Conservation (phyloP, 352 stramenopile genomes). For the Globisporangium radiosum region DNA sequence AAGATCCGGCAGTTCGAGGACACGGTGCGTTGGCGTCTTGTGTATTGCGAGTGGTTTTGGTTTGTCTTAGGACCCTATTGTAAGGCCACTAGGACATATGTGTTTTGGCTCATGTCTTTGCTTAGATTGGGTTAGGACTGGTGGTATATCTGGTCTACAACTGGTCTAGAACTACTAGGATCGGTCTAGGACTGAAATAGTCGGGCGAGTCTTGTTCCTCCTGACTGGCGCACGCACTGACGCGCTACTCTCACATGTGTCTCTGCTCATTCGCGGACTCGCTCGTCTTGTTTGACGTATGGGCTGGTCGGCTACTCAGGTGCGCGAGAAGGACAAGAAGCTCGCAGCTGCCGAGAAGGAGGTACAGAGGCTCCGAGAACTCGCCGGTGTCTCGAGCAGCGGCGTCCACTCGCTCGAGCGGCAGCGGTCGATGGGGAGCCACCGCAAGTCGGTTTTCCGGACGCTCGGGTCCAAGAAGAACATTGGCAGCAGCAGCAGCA, state of each 20-base stretch:
- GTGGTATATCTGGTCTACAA: too few species aligned
- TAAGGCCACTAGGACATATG: neutral
- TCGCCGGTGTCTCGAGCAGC: constrained; percentile 16
- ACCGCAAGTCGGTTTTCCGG: constrained; percentile 56
- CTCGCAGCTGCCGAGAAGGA: constrained; percentile 66
- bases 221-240: too few species aligned
- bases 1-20: constrained; percentile 79
- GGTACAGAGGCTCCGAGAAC: constrained; percentile 57
- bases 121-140: too few species aligned
- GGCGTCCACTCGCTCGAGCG: constrained; percentile 16
- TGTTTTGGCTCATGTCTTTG: too few species aligned
- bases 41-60: neutral
- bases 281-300: too few species aligned
- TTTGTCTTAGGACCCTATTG: neutral
- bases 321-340: constrained; percentile 84
- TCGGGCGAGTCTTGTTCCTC: too few species aligned
- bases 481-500: constrained; percentile 18
- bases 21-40: constrained; percentile 20
- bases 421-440: constrained; percentile 32
- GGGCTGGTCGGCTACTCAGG: constrained; percentile 13
- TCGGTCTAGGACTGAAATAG: too few species aligned
- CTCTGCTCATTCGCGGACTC: too few species aligned
- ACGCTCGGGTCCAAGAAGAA: constrained; percentile 77
- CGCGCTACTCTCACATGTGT: too few species aligned
- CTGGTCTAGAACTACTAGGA: too few species aligned